Percentiles rank a stretch among this genome's conserved stretches.
phyloP scores from a whole-genome alignment of 306 rosid species.

The Pterocarpus macrocarpus region DNA sequence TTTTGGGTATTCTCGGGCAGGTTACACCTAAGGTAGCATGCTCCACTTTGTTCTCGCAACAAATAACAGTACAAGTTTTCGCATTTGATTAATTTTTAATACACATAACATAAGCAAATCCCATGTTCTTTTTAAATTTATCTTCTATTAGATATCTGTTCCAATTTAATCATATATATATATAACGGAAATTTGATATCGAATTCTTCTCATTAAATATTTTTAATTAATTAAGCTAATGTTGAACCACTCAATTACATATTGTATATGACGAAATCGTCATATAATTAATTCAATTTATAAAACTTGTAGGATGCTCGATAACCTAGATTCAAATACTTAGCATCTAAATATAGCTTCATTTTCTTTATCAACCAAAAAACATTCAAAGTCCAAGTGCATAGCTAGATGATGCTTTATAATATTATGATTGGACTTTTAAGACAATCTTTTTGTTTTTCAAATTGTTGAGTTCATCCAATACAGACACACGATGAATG shows the following conservation, averaged over 20 bases:
- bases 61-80: constrained; percentile 25
- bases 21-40: constrained; percentile 63
- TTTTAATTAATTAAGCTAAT: not conserved
- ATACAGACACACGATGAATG: not conserved
- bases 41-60: constrained; percentile 61
- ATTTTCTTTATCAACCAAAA: not conserved
- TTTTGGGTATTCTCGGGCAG: constrained; percentile 49
- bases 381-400: not conserved
- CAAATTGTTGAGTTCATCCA: not conserved
- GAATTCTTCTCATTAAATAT: too few species aligned
- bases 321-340: not conserved
- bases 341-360: not conserved
- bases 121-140: not conserved
- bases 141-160: not conserved
- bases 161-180: too few species aligned
- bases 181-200: too few species aligned
- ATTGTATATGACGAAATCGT: not conserved
- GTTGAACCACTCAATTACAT: not conserved
- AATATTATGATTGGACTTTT: not conserved
- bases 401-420: not conserved
- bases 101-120: not conserved
- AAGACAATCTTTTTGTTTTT: not conserved
- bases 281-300: not conserved
- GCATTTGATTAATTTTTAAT: not conserved
- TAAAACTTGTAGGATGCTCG: not conserved